Base-by-base conservation (phyloP, 345 rosid genomes). In the Mangifera indica region DNA sequence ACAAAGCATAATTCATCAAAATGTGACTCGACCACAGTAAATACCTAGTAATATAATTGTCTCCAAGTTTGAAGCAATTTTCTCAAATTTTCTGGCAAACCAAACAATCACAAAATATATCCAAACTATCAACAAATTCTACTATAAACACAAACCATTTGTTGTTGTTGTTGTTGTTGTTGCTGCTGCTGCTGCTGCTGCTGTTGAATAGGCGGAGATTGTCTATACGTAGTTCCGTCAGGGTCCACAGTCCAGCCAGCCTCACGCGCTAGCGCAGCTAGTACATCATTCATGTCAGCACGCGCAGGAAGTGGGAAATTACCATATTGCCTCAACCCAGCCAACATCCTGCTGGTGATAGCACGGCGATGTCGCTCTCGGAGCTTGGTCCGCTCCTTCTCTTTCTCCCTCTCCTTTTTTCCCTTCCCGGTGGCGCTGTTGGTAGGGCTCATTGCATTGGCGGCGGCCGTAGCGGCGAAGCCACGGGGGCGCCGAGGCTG, bases 241-340 rank as follows among this genome's bases (percentile, higher is more conserved):
- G 96, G 74, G 71, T 93, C 98, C 13, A 94, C 98, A 13, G 89
- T 94, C 98, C 98, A 91, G 5, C 98, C 97, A 69, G 97, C 97
- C 80, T 94, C 97, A 40, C 98, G 98, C 25, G 97, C 98, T 37
- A 94, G 81, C 22, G 98, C 96, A 17, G 98, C 97, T 29, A 94
- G 87, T n/a, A 94, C 98, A 63, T 94, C 98, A 82, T 94, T 94
- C 98, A 91, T 94, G 84, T 94, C 98, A 9, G 97, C 98, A 68
- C 98, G 98, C 11, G 98, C 98, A 6, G 97, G 98, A 14, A 94
- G 93, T 7, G 96, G 97, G 69, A 94, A 94, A 71, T 94, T 90
- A 7, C 97, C 98, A 68, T 90, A 90, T 71, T 91, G 98, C 77
- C 98, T 86, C 46, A 94, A 83, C 4, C 98, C 97, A 5, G 97